Percentiles rank a stretch among this genome's conserved stretches.
phyloP scores from a whole-genome alignment of 202 grass and related monocot species.

The Saccharum hybrid region DNA sequence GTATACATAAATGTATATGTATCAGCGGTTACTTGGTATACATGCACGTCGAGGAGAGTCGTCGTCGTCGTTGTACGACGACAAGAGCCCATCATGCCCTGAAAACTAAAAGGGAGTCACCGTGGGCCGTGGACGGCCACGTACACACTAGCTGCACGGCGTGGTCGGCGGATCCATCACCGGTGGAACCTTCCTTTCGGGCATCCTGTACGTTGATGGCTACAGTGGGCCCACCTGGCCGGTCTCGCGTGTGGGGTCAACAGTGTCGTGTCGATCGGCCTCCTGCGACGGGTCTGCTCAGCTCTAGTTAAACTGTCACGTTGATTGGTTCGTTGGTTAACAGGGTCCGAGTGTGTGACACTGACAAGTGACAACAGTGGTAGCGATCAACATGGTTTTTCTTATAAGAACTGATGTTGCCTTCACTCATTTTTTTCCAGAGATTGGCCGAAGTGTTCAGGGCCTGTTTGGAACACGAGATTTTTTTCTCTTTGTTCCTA shows the following conservation, averaged over 20 bases:
- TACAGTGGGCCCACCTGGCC: neutral
- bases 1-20: neutral
- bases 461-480: too few species aligned
- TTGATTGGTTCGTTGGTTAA: neutral
- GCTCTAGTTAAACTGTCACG: too few species aligned
- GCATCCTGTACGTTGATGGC: slow-evolving; percentile 7
- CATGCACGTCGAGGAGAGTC: slow-evolving; percentile 7
- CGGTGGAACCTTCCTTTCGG: neutral
- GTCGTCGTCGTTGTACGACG: neutral
- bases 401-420: neutral
- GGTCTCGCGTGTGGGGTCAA: neutral
- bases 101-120: neutral
- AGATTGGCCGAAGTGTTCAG: too few species aligned
- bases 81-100: neutral
- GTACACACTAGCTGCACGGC: neutral
- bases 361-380: neutral
- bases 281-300: neutral
- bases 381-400: neutral
- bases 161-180: neutral
- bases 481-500: too few species aligned
- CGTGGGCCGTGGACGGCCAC: slow-evolving; percentile 13
- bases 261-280: neutral
- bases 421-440: neutral
- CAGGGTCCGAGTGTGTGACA: neutral
- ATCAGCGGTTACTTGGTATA: slow-evolving; percentile 22